Base-by-base conservation (phyloP, 106 monocot species). In the Apostasia shenzhenica region DNA sequence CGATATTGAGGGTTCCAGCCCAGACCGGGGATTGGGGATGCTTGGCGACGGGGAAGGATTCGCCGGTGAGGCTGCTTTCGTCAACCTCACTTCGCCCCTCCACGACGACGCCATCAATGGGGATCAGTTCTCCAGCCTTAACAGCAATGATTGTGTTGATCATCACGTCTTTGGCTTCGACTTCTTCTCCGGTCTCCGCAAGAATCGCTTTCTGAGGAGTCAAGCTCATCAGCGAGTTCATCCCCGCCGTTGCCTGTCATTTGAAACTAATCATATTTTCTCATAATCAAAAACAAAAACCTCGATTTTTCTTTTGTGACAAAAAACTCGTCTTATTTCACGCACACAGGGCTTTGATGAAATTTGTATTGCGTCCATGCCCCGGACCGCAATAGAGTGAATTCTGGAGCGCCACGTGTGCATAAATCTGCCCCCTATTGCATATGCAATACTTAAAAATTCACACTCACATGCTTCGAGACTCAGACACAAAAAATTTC, bases 101-200 rank as follows among this genome's bases (percentile, higher is more conserved):
- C 4, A 87, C 76, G 1, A 99, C 97, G 8, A 88, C 42, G 7
- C 97, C 97, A 54, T 99, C 97, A 10, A 99, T 90, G 0, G 97
- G 92, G 55, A 99, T 75, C 55, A 93, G 77, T 78, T 99, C 92
- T 8, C 97, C 97, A 9, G 97, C 97, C 72, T 99, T 99, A 52
- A 99, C 85, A 1, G 97, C 89, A 0, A 99, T 59, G 42, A 87
- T 45, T 6, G 86, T 87, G 70, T 78, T 69, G 10, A 90, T 53
- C 48, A 83, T 79, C 40, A 99, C 90, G 48, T 90, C 83, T 49
- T 54, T 67, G 9, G 81, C 87, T 55, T 92, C 87, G 2, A 99
- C 82, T 0, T 75, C 70, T 40, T 81, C 46, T 38, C 87, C 87
- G 1, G 85, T 90, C 26, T 82, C 92, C 0, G 89, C 92, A 4